These are phyloP conservation scores for Fusarium dimerum DNA, from an alignment of 2,329 filamentous ascomycete species.

Conservation along the genomic window DNA sequence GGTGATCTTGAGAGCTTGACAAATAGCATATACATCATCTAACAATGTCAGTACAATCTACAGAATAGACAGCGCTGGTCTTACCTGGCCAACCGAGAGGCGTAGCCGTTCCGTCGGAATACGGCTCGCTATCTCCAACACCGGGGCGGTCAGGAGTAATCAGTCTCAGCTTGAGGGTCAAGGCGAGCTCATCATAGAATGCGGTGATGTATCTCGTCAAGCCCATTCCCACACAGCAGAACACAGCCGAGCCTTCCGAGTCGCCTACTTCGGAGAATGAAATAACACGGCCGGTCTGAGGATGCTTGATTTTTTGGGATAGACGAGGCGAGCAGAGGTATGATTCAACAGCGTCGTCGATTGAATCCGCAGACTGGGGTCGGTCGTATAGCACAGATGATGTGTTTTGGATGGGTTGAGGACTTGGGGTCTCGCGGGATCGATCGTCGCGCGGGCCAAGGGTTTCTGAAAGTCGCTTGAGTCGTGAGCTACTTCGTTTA, in stretches of 20 bases:
- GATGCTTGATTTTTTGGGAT: conserved; percentile 85
- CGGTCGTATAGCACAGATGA: conserved; percentile 64
- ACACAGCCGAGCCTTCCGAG: conserved; percentile 84
- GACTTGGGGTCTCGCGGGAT: conserved; percentile 26
- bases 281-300: conserved; percentile 82
- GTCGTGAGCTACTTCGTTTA: conserved; percentile 58
- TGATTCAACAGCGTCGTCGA: conserved; percentile 83
- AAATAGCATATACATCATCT: conserved; percentile 90
- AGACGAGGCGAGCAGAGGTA: conserved; percentile 83
- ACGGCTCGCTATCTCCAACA: conserved; percentile 86
- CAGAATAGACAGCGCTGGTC: conserved; percentile 29
- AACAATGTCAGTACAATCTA: neutral
- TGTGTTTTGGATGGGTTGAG: conserved; percentile 29
- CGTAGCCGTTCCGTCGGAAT: conserved; percentile 78
- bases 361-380: conserved; percentile 77
- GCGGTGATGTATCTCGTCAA: conserved; percentile 93
- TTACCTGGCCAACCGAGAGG: conserved; percentile 92
- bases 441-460: conserved; percentile 45
- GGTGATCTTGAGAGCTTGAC: conserved; percentile 85
- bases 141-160: conserved; percentile 95
- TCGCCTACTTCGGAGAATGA: conserved; percentile 98
- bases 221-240: conserved; percentile 98
- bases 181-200: conserved; percentile 93
- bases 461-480: conserved; percentile 59
- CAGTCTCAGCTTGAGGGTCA: conserved; percentile 82